Percentiles rank a stretch among this genome's conserved stretches.
Conservation (phyloP, 768 basidiomycete species). For the Strobilomyces dryophilus region DNA sequence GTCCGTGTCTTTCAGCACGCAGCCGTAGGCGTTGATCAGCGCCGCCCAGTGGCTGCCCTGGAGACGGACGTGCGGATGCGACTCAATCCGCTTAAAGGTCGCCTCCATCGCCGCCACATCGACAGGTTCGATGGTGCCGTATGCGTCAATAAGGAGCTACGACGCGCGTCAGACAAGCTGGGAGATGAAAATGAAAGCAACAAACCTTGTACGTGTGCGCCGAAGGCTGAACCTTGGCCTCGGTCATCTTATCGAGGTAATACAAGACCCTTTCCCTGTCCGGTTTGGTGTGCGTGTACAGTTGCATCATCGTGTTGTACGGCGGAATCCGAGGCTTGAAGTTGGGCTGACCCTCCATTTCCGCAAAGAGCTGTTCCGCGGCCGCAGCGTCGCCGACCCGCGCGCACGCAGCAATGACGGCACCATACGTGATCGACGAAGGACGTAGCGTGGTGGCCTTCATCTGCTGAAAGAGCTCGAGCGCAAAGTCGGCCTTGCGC, state of each 20-base stretch:
- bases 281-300: slow-evolving; percentile 88
- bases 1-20: slow-evolving; percentile 70
- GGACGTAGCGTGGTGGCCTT: slow-evolving; percentile 55
- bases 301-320: slow-evolving; percentile 99
- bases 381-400: slow-evolving; percentile 83
- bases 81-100: slow-evolving; percentile 62
- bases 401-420: slow-evolving; percentile 90
- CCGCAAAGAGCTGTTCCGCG: slow-evolving; percentile 78
- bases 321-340: slow-evolving; percentile 92
- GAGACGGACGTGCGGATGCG: slow-evolving; percentile 18
- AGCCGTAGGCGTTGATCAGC: slow-evolving; percentile 86
- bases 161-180: neutral
- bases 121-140: slow-evolving; percentile 81
- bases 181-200: neutral
- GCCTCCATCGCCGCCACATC: slow-evolving; percentile 68
- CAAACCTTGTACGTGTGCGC: slow-evolving; percentile 92
- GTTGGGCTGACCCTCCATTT: slow-evolving; percentile 70
- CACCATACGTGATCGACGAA: slow-evolving; percentile 90
- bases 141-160: slow-evolving; percentile 84
- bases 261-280: slow-evolving; percentile 71
- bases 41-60: slow-evolving; percentile 75
- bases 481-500: slow-evolving; percentile 84
- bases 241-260: slow-evolving; percentile 66
- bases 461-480: slow-evolving; percentile 88
- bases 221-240: slow-evolving; percentile 64